Evolutionary conservation across 306 rosid species (phyloP).

Genomic region (Senna siamea): DNA sequence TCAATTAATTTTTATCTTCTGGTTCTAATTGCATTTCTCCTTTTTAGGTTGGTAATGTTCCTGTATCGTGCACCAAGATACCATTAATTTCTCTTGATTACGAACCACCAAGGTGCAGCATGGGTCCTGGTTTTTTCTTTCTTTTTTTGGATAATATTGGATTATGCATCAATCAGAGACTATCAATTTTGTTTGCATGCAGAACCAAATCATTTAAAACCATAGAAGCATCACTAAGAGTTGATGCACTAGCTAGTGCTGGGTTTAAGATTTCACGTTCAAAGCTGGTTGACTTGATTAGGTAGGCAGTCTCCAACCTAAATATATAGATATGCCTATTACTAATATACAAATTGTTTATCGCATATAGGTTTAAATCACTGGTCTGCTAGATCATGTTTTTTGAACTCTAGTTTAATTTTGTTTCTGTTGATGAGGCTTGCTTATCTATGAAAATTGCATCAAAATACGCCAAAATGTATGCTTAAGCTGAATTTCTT

Average conservation of each 20-base stretch:
- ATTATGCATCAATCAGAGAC: not conserved
- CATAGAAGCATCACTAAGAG: slow-evolving; percentile 78
- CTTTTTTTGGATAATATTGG: not conserved
- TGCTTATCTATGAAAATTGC: slow-evolving; percentile 2
- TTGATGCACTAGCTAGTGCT: slow-evolving; percentile 97
- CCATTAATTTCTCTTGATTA: slow-evolving; percentile 89
- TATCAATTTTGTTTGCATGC: slow-evolving; percentile 37
- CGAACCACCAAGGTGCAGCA: slow-evolving; percentile 80
- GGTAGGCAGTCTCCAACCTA: slow-evolving; percentile 47
- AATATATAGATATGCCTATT: not conserved
- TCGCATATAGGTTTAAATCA: slow-evolving; percentile 6
- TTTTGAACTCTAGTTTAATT: slow-evolving; percentile 13
- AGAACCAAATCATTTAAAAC: slow-evolving; percentile 81
- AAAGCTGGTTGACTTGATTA: slow-evolving; percentile 82
- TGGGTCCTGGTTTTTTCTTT: slow-evolving; percentile 26
- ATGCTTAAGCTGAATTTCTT: not conserved
- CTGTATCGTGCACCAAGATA: slow-evolving; percentile 73
- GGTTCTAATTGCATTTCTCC: slow-evolving; percentile 37
- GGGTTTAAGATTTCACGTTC: slow-evolving; percentile 93
- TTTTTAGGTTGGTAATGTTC: slow-evolving; percentile 86
- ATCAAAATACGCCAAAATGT: not conserved
- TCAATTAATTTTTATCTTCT: not conserved
- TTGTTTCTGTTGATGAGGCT: slow-evolving; percentile 3
- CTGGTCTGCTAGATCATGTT: slow-evolving; percentile 13
- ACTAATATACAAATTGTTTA: slow-evolving; percentile 12